Base-by-base conservation (phyloP, 2,329 filamentous ascomycete genomes). In the Exophiala phaeomuriformis region DNA sequence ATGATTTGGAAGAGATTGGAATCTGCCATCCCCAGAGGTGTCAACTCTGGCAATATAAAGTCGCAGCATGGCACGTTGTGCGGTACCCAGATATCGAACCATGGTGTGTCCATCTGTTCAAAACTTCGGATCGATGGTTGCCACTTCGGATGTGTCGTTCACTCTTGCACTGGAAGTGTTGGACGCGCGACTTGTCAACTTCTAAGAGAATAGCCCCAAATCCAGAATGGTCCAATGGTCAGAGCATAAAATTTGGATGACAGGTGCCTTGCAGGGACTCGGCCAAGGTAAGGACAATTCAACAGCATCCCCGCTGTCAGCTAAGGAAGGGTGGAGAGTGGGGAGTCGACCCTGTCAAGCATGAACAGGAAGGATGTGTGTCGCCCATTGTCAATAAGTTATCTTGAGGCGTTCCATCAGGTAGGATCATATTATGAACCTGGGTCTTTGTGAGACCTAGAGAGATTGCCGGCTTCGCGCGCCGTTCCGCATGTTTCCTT, bases 21-120 rank as follows among this genome's bases (percentile, higher is more conserved):
- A 7, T 32, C 42, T 33, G 42, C 31, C 28, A 19, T 10, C 12
- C 9, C 28, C 12, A 45, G 28, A 33, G 42, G 28, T 45, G 42
- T 45, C 42, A 45, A 10, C 42, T 33, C 42, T 45, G 39, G 39
- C 42, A 32, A 32, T 45, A 45, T 45, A 45, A 19, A 45, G 28
- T 33, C 41, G n/a, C n/a, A 12, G 36, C 36, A 37, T 37, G 29
- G 42, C 31, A 33, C 10, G 27, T 4, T 7, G 6, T 8, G 29
- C 42, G n/a, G 28, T 29, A 32, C 42, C 5, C n/a, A 33, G 42
- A 45, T 45, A 6, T n/a, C 32, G 42, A 32, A 10, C 41, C 28
- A 45, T 32, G 4, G 28, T 19, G 28, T 31, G 8, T 29, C 8
- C 5, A 6, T 31, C 3, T 33, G 29, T 31, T 31, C 19, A 32